These are phyloP conservation scores for Aphanocladium album DNA, from an alignment of 2,329 filamentous ascomycete genomes.

Conservation along the genomic window DNA sequence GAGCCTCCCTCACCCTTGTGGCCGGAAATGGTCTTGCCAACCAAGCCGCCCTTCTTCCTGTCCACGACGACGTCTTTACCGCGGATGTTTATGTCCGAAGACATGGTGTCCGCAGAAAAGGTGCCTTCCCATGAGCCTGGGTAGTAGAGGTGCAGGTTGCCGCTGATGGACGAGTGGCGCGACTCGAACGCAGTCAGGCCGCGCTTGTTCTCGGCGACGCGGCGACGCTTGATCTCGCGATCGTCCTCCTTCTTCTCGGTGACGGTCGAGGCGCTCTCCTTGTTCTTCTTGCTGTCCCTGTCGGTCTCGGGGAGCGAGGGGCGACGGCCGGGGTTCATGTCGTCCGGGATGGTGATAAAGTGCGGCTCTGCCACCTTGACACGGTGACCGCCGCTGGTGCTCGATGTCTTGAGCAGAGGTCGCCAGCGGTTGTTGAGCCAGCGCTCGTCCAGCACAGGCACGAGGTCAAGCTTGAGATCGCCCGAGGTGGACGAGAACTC, in stretches of 20 bases:
- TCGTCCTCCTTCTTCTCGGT: neutral
- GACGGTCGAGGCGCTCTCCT: neutral
- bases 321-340: conserved; percentile 15
- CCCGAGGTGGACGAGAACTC: conserved; percentile 37
- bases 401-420: conserved; percentile 34
- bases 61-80: conserved; percentile 40
- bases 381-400: conserved; percentile 38
- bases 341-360: conserved; percentile 30
- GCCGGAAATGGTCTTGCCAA: conserved; percentile 30
- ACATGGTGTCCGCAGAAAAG: conserved; percentile 34
- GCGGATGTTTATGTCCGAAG: conserved; percentile 33
- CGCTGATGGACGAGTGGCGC: conserved; percentile 41
- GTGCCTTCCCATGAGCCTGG: conserved; percentile 46
- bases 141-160: conserved; percentile 38
- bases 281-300: neutral
- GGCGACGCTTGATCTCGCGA: neutral
- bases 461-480: conserved; percentile 33
- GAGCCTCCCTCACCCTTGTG: conserved; percentile 13
- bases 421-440: conserved; percentile 15
- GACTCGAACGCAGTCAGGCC: conserved; percentile 33
- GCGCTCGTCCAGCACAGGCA: conserved; percentile 37
- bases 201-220: conserved; percentile 9
- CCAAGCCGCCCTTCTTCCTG: conserved; percentile 1
- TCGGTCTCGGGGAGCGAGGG: conserved; percentile 16
- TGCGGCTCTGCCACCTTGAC: conserved; percentile 40